These are phyloP conservation scores for Camellia japonica DNA, from an alignment of 148 eudicot genomes.

Conservation along the genomic window DNA sequence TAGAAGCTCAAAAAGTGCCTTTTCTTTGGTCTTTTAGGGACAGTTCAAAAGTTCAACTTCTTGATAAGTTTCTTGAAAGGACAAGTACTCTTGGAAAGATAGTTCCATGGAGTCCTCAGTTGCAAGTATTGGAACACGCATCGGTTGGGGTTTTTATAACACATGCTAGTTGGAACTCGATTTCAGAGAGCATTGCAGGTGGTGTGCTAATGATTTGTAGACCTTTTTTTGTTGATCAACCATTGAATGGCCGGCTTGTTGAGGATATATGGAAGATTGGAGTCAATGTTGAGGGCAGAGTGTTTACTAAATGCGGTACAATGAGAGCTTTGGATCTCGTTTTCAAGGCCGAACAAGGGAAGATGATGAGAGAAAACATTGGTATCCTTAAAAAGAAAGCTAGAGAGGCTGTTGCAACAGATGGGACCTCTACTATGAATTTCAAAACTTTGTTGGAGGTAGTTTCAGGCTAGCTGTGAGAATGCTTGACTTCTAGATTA, in stretches of 20 bases:
- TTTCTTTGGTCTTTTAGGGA: constrained; percentile 67
- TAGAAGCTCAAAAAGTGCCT: constrained; percentile 35
- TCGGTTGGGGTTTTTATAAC: constrained; percentile 61
- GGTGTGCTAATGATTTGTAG: constrained; percentile 72
- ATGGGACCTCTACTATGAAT: constrained; percentile 38
- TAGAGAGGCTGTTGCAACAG: constrained; percentile 21
- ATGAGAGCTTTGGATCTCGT: constrained; percentile 27
- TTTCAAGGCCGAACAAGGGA: constrained; percentile 19
- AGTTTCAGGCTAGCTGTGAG: constrained; percentile 5
- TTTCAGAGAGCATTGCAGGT: constrained; percentile 50
- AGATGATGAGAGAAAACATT: constrained; percentile 29
- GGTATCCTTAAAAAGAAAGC: constrained; percentile 17
- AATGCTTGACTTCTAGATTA: neutral
- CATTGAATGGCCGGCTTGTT: constrained; percentile 41
- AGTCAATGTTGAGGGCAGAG: constrained; percentile 35
- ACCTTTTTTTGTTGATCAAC: constrained; percentile 64
- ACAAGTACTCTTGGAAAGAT: constrained; percentile 38
- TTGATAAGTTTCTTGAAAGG: constrained; percentile 35
- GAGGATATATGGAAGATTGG: constrained; percentile 52
- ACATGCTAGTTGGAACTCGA: constrained; percentile 82
- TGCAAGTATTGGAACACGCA: constrained; percentile 40
- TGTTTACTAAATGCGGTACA: constrained; percentile 30
- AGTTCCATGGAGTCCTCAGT: constrained; percentile 75
- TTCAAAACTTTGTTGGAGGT: constrained; percentile 25
- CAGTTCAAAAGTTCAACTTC: constrained; percentile 26